Evolutionary conservation across 345 rosid genomes (phyloP), one percentile per base, ranked within the genome.

Genomic region (Stellera chamaejasme): DNA sequence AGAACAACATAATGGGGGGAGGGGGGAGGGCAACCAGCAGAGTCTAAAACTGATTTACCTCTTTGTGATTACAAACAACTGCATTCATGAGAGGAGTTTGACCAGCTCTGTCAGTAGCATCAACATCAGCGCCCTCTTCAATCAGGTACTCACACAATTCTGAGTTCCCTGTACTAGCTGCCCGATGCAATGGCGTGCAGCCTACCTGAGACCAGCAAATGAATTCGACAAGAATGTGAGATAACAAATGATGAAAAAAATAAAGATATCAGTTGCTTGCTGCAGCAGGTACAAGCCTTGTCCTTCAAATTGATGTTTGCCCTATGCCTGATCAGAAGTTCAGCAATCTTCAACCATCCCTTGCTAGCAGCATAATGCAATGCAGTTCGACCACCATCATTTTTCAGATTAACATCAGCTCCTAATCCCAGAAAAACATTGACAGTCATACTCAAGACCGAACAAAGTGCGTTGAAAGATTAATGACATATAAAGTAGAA

Each of bases 321-420:
- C 5, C 87, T 77, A 3, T 68, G 85, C 9, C 82, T 62, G 52
- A 92, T 67, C 65, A 92, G 66, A 78, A 72, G 66, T 59, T 85
- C 80, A 59, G 92, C 87, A 42, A 92, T 70, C 61, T 84, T 71
- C 66, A 72, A 41, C 80, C 82, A 65, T 48, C 96, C 98, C 77
- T 92, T 88, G 77, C 98, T 92, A 48, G 98, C 96, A 50, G 96
- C 93, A 75, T 92, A 92, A 65, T 92, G 98, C 68, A 92, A 90
- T 45, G 96, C 96, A 50, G 84, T 68, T 4, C 88, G 90, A n/a
- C 95, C 95, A 13, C 90, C 96, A 25, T 78, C 76, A 68, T 88
- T 92, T 61, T 76, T 83, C 51, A 74, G 45, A 77, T 86, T 78
- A 7, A 86, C 85, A 78, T 88, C 83, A 56, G 85, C 95, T 53